Evolutionary conservation across 148 eudicot genomes (phyloP), one percentile per base, ranked within the genome.

Genomic region (Camellia sinensis): DNA sequence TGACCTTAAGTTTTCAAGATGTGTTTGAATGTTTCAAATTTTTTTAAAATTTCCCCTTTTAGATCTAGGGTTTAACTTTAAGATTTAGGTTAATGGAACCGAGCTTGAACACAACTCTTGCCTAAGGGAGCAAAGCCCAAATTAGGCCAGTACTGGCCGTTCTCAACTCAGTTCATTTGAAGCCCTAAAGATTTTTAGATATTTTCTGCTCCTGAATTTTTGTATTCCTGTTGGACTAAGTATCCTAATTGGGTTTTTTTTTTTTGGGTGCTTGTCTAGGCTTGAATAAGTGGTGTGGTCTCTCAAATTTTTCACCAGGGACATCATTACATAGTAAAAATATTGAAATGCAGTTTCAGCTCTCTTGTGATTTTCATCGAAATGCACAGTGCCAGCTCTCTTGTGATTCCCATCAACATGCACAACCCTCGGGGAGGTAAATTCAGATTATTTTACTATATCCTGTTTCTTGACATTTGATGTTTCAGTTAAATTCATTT

Each of bases 361-460:
- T 80, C 37, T 29, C 37, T 29, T 29, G 37, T 29, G 37, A 29
- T 29, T 29, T 29, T 29, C 37, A 29, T 29, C 37, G 37, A 29
- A 29, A 29, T 29, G 37, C 52, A 48, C 75, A 59, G 76, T 65
- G 68, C 75, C 82, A 77, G 67, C 73, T 78, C 69, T 59, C 80
- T 68, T 54, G 79, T 66, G 69, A 67, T 73, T 76, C 69, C 78
- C 82, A 60, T 80, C 84, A 48, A 65, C 22, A 66, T 67, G 75
- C 80, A 50, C 82, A 66, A 61, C 77, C 87, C 74, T 67, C 37
- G 41, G 63, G 70, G 75, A 86, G 91, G 93, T 90, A 70, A 77
- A 46, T 63, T 54, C 17, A 13, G 22, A 46, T 67, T 37, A 40
- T 59, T 54, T 60, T n/a, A 69, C 9, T 59, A 22, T 80, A 14